Percentiles rank a stretch among this genome's conserved stretches.
Evolutionary conservation across 2,329 filamentous ascomycete species (phyloP).

Genomic region (Ascochyta lentis): DNA sequence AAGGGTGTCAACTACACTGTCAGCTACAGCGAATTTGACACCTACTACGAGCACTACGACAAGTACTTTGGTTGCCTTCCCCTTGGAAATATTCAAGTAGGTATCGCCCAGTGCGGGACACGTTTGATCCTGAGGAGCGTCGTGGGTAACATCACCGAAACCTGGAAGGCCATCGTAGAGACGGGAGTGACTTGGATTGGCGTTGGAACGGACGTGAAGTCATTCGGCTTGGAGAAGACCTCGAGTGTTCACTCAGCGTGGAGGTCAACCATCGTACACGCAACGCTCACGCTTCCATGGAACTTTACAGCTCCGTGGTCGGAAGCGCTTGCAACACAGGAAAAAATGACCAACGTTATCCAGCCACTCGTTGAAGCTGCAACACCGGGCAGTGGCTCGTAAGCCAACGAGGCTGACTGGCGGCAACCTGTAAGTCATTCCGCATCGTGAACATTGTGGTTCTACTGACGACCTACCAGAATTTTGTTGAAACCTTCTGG

Average conservation of each 20-base stretch:
- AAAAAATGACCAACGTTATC: constrained; percentile 27
- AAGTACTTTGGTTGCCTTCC: constrained; percentile 33
- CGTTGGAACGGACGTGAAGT: constrained; percentile 22
- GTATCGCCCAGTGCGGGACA: constrained; percentile 27
- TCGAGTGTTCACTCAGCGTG: constrained; percentile 35
- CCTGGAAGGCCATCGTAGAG: constrained; percentile 25
- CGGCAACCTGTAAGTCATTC: too few species aligned
- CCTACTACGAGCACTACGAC: constrained; percentile 33
- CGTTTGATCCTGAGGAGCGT: constrained; percentile 27
- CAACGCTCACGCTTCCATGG: constrained; percentile 27
- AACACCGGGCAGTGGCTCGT: constrained; percentile 29
- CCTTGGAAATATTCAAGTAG: constrained; percentile 27
- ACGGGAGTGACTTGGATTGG: constrained; percentile 30
- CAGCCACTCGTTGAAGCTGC: constrained; percentile 26
- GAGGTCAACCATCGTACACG: constrained; percentile 28
- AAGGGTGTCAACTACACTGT: constrained; percentile 22
- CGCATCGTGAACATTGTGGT: too few species aligned
- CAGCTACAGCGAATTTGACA: constrained; percentile 20
- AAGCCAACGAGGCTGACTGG: constrained; percentile 37
- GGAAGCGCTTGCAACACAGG: constrained; percentile 22
- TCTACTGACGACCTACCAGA: too few species aligned
- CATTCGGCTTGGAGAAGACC: constrained; percentile 20
- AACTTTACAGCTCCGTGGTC: constrained; percentile 28
- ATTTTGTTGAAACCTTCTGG: constrained; percentile 22
- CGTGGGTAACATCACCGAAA: constrained; percentile 17